phyloP scores from a whole-genome alignment of 495 filamentous ascomycete genomes.

The Lindgomyces ingoldianus region DNA sequence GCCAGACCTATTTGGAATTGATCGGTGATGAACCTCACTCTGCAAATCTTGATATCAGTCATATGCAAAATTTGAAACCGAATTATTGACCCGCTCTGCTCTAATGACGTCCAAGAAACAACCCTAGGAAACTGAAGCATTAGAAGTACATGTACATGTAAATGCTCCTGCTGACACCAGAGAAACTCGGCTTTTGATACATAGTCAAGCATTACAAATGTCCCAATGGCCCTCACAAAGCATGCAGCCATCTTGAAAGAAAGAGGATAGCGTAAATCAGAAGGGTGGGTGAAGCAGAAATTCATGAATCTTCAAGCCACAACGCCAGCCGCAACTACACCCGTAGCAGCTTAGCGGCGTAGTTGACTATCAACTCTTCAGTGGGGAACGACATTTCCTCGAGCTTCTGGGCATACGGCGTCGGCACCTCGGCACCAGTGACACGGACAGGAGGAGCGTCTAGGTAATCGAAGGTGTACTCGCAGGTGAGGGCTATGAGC shows the following conservation, averaged over 20 bases:
- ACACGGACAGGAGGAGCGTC: slow-evolving; percentile 89
- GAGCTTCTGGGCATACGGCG: slow-evolving; percentile 83
- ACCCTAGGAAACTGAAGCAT: slow-evolving; percentile 24
- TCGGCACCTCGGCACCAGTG: slow-evolving; percentile 94
- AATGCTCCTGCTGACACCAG: slow-evolving; percentile 23
- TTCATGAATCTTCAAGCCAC: slow-evolving; percentile 14
- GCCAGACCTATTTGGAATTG: no score
- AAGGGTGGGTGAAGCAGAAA: background rate
- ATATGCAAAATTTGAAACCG: background rate
- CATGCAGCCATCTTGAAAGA: background rate
- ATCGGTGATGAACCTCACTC: no score
- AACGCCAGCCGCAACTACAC: slow-evolving; percentile 51
- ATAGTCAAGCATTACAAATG: slow-evolving; percentile 10
- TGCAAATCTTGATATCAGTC: no score
- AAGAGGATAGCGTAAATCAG: background rate
- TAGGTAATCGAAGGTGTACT: slow-evolving; percentile 97
- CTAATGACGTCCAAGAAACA: slow-evolving; percentile 12
- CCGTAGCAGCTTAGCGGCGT: slow-evolving; percentile 79
- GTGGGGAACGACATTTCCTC: slow-evolving; percentile 92
- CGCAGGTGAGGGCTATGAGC: slow-evolving; percentile 90
- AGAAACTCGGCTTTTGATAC: slow-evolving; percentile 37
- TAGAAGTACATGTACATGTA: slow-evolving; percentile 35
- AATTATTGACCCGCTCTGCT: slow-evolving; percentile 30
- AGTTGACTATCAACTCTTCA: slow-evolving; percentile 77
- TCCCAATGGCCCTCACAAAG: background rate